Evolutionary conservation across 192 early-diverging fungal species (phyloP).

Genomic region (Backusella parvicylindrica): DNA sequence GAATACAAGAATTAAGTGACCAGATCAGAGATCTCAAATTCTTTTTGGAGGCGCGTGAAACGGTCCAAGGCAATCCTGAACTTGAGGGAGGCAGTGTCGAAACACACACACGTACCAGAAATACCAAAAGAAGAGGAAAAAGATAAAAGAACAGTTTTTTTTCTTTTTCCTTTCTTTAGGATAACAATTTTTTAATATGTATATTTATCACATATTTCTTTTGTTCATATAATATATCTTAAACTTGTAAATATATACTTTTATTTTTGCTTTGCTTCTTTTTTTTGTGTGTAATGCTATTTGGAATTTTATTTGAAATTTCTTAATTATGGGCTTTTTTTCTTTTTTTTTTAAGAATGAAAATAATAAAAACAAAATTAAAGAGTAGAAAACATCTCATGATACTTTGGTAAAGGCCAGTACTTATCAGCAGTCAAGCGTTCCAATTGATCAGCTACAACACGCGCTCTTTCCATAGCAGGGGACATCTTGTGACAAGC

Average conservation of each 20-base stretch:
- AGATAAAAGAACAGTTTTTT: not conserved
- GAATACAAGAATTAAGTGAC: conserved; percentile 73
- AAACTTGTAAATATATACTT: not conserved
- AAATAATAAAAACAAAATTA: conserved; percentile 26
- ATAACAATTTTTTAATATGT: not conserved
- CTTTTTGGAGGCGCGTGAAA: conserved; percentile 75
- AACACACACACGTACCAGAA: not conserved
- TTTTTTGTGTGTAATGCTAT: not conserved
- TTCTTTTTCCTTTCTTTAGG: not conserved
- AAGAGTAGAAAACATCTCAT: conserved; percentile 81
- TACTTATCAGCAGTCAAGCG: conserved; percentile 81
- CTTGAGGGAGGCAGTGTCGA: conserved; percentile 13
- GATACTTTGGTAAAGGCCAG: conserved; percentile 98
- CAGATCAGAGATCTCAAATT: conserved; percentile 91
- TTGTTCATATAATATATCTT: too few relatives aligned
- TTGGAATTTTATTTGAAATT: too few relatives aligned
- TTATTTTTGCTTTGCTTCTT: not conserved
- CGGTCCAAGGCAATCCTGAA: conserved; percentile 13
- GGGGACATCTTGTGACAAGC: conserved; percentile 62
- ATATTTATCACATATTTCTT: not conserved
- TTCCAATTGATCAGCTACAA: conserved; percentile 75
- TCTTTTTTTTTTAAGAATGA: not conserved
- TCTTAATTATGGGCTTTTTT: too few relatives aligned
- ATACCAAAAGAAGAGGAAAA: not conserved
- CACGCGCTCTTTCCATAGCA: conserved; percentile 69